Evolutionary conservation across 768 basidiomycete species (phyloP), one percentile per base, ranked within the genome.

Genomic region (Nidularia sp.): DNA sequence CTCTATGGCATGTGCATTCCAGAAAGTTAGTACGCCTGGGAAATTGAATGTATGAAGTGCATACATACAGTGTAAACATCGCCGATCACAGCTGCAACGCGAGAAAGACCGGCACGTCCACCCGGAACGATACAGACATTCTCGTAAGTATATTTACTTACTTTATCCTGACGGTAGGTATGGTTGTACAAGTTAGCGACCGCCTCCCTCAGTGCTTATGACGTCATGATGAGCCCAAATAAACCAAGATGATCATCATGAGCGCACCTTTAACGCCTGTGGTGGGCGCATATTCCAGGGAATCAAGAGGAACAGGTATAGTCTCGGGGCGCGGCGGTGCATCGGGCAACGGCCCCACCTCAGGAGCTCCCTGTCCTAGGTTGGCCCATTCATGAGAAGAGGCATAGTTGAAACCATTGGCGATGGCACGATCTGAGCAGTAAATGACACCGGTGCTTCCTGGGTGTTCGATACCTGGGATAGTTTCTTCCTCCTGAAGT

Each of bases 101-200:
- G 85, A 31, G 91, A 90, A 55, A 98, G 77, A 8, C 94, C 94
- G 2, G 94, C 78, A 50, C 93, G 85, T 12, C 95, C 95, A 43
- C 95, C 95, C 9, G 95, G 95, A 0, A 97, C 94, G 59, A 98
- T 96, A 61, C 90, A 93, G 9, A 92, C 87, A 62, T 98, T 98
- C 69, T 95, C 93, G 57, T 76, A 88, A 1, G 92, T 94, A 66
- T 97, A 98, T 58, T 95, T 78, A 57, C 88, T 92, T 6, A 67
- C 53, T 70, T 89, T 95, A 45, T 83, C 90, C 58, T 88, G 69
- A 34, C 95, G 83, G 66, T 96, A 96, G 2, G 87, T 89, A 47
- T 79, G 72, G 64, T 98, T 98, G 74, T 98, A 98, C 48, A 94
- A 66, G 55, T 88, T 72, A 8, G 95, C 95, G 32, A 98, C 94